Base-by-base conservation (phyloP, 208 protist genomes). In the Angomonas ambiguus region DNA sequence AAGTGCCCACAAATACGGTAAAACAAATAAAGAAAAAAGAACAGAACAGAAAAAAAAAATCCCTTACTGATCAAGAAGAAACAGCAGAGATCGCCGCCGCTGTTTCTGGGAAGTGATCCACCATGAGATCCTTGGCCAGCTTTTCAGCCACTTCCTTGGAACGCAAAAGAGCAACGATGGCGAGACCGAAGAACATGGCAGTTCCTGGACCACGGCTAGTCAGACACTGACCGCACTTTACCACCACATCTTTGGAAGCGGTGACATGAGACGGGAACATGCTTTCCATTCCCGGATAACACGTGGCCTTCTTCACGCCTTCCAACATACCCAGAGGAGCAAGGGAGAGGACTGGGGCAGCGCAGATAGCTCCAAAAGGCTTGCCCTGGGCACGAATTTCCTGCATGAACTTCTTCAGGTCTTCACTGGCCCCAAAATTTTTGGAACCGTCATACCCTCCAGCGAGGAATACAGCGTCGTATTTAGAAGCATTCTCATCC, bases 131-230 rank as follows among this genome's bases (percentile, higher is more conserved):
- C 70, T 83, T 82, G n/a, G 87, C 73, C 24, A 96, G 28, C n/a
- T 58, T 49, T 42, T 82, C 62, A 0, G 87, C 90, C 2, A 85
- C n/a, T 4, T 92, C 85, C 38, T 69, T 77, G 6, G 79, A 88
- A 41, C 58, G 65, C 57, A 96, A 77, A 5, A 85, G 63, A 16
- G 79, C 74, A 32, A 91, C 87, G 20, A 81, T 87, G 3, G 84
- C 87, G 31, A 96, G 79, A 20, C 49, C 87, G 76, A 94, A 96
- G 59, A 83, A 85, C 42, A 93, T 87, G 33, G 90, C 82, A 5
- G 90, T 93, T n/a, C 83, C 90, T 24, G 90, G 90, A 20, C 85
- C 85, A 33, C 76, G 85, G 72, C 87, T 94, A 20, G 90, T 94
- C 51, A 96, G 77, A 69, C 85, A 92, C 65, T 93, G 91, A 41